Percentiles rank a stretch among this genome's conserved stretches.
These are phyloP conservation scores for Eustoma russellianum DNA, from an alignment of 257 asterid species.

Conservation along the genomic window DNA sequence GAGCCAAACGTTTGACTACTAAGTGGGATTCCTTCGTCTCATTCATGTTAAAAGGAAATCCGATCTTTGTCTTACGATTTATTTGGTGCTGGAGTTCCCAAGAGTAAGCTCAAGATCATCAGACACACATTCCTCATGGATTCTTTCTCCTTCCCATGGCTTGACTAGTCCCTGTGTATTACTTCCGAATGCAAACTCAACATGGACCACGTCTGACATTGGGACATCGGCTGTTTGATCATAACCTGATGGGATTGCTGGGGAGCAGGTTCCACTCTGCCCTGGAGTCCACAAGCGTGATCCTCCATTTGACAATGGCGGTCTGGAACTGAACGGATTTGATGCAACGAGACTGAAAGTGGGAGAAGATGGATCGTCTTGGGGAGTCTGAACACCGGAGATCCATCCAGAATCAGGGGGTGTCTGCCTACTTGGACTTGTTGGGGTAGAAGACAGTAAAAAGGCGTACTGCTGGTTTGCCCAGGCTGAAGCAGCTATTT, in stretches of 20 bases:
- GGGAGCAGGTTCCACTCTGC: constrained; percentile 96
- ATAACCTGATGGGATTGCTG: constrained; percentile 56
- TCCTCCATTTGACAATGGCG: constrained; percentile 73
- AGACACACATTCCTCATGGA: constrained; percentile 83
- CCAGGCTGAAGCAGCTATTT: constrained; percentile 51
- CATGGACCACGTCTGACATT: constrained; percentile 74
- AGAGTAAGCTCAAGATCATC: constrained; percentile 97
- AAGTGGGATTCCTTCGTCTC: too few species aligned
- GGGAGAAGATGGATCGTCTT: constrained; percentile 78
- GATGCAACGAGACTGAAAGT: constrained; percentile 81
- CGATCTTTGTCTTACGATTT: neutral
- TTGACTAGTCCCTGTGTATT: constrained; percentile 63
- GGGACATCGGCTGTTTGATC: constrained; percentile 85
- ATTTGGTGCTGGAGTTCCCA: constrained; percentile 85
- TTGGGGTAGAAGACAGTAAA: constrained; percentile 73
- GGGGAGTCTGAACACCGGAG: constrained; percentile 93
- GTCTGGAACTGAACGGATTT: constrained; percentile 67
- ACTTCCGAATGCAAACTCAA: constrained; percentile 89
- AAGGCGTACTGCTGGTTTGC: constrained; percentile 55
- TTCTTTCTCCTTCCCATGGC: constrained; percentile 98
- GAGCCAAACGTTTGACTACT: too few species aligned
- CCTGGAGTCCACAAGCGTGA: constrained; percentile 98
- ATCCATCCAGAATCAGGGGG: constrained; percentile 89
- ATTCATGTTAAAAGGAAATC: too few species aligned
- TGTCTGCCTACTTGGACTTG: constrained; percentile 71